These are phyloP conservation scores for Microthyrium microscopicum DNA, from an alignment of 2,329 filamentous ascomycete genomes.

Conservation along the genomic window DNA sequence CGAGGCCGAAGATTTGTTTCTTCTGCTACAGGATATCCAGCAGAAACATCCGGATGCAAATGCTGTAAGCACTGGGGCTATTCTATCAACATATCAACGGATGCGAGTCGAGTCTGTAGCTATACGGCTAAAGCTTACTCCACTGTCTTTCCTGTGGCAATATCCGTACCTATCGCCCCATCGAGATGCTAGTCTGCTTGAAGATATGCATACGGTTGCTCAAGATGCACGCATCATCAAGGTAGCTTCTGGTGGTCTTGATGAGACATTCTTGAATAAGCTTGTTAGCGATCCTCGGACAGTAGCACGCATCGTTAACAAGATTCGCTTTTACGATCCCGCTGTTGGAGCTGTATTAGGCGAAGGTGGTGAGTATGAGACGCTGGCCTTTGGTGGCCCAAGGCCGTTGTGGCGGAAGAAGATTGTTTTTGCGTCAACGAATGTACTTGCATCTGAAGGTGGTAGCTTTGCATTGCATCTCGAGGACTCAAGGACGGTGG, in stretches of 20 bases:
- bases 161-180: constrained; percentile 54
- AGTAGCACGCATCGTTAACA: constrained; percentile 31
- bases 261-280: constrained; percentile 64
- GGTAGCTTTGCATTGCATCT: constrained; percentile 62
- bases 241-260: constrained; percentile 77
- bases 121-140: constrained; percentile 61
- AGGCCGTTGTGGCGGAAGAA: constrained; percentile 50
- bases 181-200: constrained; percentile 39
- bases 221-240: constrained; percentile 89
- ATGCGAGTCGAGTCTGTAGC: constrained; percentile 91
- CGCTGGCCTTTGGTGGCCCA: constrained; percentile 71
- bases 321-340: constrained; percentile 49
- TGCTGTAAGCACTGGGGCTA: constrained; percentile 78
- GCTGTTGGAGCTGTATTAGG: constrained; percentile 55
- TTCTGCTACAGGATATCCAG: constrained; percentile 53
- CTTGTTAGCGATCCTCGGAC: constrained; percentile 47
- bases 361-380: constrained; percentile 95
- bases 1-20: constrained; percentile 77
- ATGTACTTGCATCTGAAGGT: constrained; percentile 49
- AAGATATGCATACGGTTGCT: constrained; percentile 63
- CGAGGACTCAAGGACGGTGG: constrained; percentile 36
- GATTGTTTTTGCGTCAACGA: constrained; percentile 43
- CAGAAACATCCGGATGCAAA: constrained; percentile 60
- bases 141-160: constrained; percentile 85
- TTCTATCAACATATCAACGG: constrained; percentile 87